Base-by-base conservation (phyloP, 192 early-diverging fungal species). In the Dissophora ornata region DNA sequence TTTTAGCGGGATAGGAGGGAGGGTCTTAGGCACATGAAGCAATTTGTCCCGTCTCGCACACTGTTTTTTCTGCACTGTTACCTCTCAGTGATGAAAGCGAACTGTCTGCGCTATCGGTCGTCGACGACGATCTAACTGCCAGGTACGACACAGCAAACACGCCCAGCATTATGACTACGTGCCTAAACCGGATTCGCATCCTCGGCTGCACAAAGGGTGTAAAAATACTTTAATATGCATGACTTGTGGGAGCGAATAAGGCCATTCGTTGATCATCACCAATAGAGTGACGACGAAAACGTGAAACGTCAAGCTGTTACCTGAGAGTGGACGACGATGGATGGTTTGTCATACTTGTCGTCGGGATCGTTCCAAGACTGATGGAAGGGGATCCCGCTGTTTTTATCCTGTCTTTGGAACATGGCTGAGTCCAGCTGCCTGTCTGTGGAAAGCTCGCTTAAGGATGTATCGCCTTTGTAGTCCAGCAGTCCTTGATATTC, bases 321-420 rank as follows among this genome's bases (percentile, higher is more conserved):
- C 70, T 61, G 32, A 1, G 71, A 48, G n/a, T 65, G 57, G 7
- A 57, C 49, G 32, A 25, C 30, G 1, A 51, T 44, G 0, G 62
- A 49, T 0, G 48, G 5, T 38, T 74, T 75, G 32, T 38, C 44
- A 26, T 75, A 75, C 51, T 66, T 75, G 71, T 75, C 71, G 28
- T 75, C 71, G 13, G 33, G 24, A 41, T 75, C 63, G 2, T 38
- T 33, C 3, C 18, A 24, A 33, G 29, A 26, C 4, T 41, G 41
- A 22, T 57, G 45, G 30, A 71, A 51, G 15, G 47, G 51, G 12
- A 70, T 70, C 10, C 51, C 57, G 26, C 12, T 54, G 13, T 21
- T 29, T 1, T 36, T 45, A 3, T 62, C 68, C 8, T 61, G 56
- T 54, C 52, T 30, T 11, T 34, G 19, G 40, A 70, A 62, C 68